Conservation (phyloP, 176 grass and related monocot species). For the Musa schizocarpa region DNA sequence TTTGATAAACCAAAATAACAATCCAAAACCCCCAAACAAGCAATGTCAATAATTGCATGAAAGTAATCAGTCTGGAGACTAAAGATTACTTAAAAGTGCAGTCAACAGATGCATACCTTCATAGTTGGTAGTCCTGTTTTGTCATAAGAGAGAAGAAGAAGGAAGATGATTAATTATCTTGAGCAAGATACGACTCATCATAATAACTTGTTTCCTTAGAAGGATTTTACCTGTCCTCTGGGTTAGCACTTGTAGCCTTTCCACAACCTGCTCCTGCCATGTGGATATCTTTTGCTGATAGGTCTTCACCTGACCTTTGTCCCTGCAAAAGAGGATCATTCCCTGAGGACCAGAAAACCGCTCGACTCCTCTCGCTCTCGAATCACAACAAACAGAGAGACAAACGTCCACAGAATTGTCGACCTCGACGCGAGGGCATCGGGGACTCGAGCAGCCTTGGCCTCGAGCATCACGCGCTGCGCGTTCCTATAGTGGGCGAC, state of each 20-base stretch:
- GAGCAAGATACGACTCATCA: not conserved
- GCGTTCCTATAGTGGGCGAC: slow-evolving; percentile 71
- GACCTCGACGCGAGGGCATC: slow-evolving; percentile 68
- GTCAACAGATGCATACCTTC: slow-evolving; percentile 4
- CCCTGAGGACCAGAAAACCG: not conserved
- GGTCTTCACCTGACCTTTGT: slow-evolving; percentile 54
- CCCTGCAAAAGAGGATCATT: slow-evolving; percentile 30
- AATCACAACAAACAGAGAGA: slow-evolving; percentile 12
- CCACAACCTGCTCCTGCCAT: slow-evolving; percentile 74
- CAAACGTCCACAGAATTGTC: not conserved
- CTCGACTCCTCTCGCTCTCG: not conserved
- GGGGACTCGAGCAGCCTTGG: slow-evolving; percentile 76
- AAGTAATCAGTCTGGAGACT: not conserved
- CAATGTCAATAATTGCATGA: not conserved
- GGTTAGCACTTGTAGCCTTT: slow-evolving; percentile 55
- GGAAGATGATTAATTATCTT: not conserved
- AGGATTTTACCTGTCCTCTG: slow-evolving; percentile 46
- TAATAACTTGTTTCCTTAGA: not conserved
- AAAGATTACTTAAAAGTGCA: not conserved
- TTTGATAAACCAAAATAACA: not conserved
- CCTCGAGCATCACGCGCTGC: slow-evolving; percentile 68
- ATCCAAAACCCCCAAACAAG: not conserved
- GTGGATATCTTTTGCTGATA: slow-evolving; percentile 91
- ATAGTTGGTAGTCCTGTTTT: not conserved
- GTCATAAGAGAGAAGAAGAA: not conserved